Conservation (phyloP, 2,329 filamentous ascomycete species). For the Pseudodiploospora longispora region DNA sequence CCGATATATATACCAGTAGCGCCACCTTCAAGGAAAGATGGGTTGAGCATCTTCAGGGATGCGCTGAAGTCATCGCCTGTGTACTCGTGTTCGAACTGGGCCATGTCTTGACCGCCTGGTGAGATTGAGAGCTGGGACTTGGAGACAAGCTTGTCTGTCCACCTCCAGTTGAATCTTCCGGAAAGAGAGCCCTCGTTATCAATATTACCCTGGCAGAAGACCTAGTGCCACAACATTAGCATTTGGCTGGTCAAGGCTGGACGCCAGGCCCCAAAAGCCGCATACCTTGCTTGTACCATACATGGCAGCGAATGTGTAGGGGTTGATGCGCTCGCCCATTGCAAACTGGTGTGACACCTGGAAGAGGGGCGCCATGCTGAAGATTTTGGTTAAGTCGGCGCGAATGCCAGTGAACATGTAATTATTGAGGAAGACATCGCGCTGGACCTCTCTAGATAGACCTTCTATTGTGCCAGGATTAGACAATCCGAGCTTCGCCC, state of each 20-base stretch:
- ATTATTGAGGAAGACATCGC: conserved; percentile 93
- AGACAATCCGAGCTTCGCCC: conserved; percentile 77
- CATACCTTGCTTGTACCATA: conserved; percentile 85
- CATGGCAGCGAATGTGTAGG: conserved; percentile 89
- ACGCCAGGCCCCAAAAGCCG: conserved; percentile 1
- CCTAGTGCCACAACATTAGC: conserved; percentile 39
- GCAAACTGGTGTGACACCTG: conserved; percentile 96
- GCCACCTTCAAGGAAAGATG: conserved; percentile 85
- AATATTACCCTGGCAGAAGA: conserved; percentile 91
- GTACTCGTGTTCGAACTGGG: conserved; percentile 94
- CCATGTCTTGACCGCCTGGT: conserved; percentile 73
- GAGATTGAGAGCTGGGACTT: conserved; percentile 85
- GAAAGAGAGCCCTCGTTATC: conserved; percentile 86
- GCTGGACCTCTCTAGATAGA: conserved; percentile 84
- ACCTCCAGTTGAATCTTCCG: conserved; percentile 88
- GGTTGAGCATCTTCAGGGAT: conserved; percentile 89
- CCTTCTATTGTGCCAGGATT: conserved; percentile 92
- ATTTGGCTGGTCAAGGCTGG: background rate
- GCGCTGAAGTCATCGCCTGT: conserved; percentile 88
- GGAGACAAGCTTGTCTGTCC: conserved; percentile 70
- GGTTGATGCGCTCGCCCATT: conserved; percentile 86
- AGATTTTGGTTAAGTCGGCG: conserved; percentile 93
- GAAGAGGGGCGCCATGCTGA: conserved; percentile 89
- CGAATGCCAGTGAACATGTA: conserved; percentile 94
- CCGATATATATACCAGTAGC: conserved; percentile 93